Percentiles rank a stretch among this genome's conserved stretches.
Evolutionary conservation across 257 asterid species (phyloP).

Genomic region (Nemophila menziesii): DNA sequence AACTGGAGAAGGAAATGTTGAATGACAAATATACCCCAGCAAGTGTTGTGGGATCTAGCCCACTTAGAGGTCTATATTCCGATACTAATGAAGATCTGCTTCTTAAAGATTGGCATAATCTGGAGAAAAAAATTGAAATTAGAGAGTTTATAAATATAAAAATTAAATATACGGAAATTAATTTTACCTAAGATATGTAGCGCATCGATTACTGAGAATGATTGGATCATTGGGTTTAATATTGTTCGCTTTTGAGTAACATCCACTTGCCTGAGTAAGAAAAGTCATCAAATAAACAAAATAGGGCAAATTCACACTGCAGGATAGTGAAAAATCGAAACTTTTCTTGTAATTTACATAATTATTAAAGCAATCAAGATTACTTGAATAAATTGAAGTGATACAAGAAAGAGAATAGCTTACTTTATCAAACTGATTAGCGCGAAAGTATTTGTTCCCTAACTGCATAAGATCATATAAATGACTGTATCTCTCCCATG

Average conservation of each 20-base stretch:
- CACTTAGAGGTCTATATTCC: slow-evolving; percentile 68
- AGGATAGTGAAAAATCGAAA: no score
- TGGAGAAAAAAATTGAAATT: slow-evolving; percentile 13
- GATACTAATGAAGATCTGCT: slow-evolving; percentile 72
- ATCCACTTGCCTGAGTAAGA: slow-evolving; percentile 56
- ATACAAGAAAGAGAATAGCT: slow-evolving; percentile 11
- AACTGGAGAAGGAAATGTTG: no score
- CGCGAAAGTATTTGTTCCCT: slow-evolving; percentile 69
- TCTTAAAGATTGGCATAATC: slow-evolving; percentile 64
- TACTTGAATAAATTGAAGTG: no score
- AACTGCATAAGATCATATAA: slow-evolving; percentile 44
- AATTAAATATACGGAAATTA: neutral
- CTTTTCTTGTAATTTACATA: no score
- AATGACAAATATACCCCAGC: slow-evolving; percentile 87
- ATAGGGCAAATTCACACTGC: no score
- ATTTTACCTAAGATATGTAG: slow-evolving; percentile 69
- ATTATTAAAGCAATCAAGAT: neutral
- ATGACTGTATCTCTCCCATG: slow-evolving; percentile 49
- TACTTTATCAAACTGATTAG: slow-evolving; percentile 64
- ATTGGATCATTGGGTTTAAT: slow-evolving; percentile 58
- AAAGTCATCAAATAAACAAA: slow-evolving; percentile 4
- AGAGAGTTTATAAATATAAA: slow-evolving; percentile 2
- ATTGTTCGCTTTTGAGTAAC: slow-evolving; percentile 66
- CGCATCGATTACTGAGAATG: slow-evolving; percentile 73
- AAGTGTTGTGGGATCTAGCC: slow-evolving; percentile 85